Evolutionary conservation across 208 protist species (phyloP).

Genomic region (Acanthamoeba castellanii): DNA sequence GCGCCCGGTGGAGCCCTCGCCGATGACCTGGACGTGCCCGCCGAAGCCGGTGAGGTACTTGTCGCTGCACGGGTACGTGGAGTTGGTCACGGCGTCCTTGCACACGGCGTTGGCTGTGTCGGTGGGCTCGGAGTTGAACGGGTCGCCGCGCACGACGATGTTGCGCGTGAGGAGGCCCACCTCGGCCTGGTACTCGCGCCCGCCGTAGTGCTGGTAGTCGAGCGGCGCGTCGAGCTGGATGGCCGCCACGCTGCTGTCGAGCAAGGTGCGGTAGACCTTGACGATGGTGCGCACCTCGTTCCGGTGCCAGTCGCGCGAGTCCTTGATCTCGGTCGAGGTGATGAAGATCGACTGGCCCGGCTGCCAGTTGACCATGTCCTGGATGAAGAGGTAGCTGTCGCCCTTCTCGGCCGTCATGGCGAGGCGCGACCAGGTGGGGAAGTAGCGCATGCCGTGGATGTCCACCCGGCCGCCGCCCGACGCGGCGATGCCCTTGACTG

Average conservation of each 20-base stretch:
- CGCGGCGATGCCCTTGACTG: conserved; percentile 76
- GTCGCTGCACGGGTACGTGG: background rate
- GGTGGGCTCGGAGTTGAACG: conserved; percentile 43
- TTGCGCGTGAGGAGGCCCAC: conserved; percentile 83
- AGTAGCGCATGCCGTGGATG: conserved; percentile 82
- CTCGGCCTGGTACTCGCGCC: conserved; percentile 86
- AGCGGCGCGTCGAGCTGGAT: conserved; percentile 76
- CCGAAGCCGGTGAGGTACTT: conserved; percentile 77
- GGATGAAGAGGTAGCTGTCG: conserved; percentile 78
- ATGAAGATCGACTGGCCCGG: conserved; percentile 84
- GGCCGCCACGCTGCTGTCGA: conserved; percentile 60
- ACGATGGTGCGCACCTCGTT: conserved; percentile 81
- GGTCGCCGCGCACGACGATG: conserved; percentile 79
- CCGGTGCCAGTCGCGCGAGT: conserved; percentile 77
- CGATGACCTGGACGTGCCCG: conserved; percentile 82
- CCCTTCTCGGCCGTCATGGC: conserved; percentile 70
- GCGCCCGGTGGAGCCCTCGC: conserved; percentile 34
- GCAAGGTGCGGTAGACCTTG: background rate
- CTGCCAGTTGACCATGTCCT: conserved; percentile 86
- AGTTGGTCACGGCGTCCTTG: background rate
- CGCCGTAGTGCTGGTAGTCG: conserved; percentile 83
- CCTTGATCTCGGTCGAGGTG: conserved; percentile 80
- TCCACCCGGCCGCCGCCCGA: conserved; percentile 76
- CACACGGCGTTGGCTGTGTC: conserved; percentile 50
- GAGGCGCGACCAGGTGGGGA: conserved; percentile 82